Base-by-base conservation (phyloP, 1,139 yeast species). In the Candida frijolesensis region DNA sequence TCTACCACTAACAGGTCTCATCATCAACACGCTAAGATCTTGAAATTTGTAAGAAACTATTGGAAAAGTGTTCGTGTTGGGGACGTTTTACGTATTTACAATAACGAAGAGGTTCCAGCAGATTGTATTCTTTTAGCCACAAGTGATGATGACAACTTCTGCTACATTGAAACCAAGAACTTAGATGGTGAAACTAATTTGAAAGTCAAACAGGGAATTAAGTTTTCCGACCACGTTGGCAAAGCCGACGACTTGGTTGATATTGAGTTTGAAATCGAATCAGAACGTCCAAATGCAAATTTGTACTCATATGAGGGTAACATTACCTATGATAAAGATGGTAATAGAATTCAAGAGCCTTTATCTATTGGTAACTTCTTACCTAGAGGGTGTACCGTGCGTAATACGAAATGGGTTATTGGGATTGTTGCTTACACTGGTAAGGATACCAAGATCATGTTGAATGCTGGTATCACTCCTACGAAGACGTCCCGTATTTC, bases 161-260 rank as follows among this genome's bases (percentile, higher is more conserved):
- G 98, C 70, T 92, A 86, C 62, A 85, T 92, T 41, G 98, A 94
- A 68, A 94, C 99, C 1, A 92, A 91, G 63, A 94, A 94, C 66
- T 78, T 94, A 60, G 98, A 94, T 69, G 99, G 99, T 66, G 99
- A 94, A 70, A 90, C 98, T 4, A 94, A 94, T 65, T 78, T 94
- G 65, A 94, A 94, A 67, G 83, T 84, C 46, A 87, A 90, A 54
- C 85, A 83, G 56, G 85, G 96, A 12, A 71, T 94, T 50, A 81
- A 83, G 52, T 83, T 89, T 60, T 91, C 96, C 25, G 80, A 83
- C 37, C 66, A 72, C 11, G 62, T 69, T 22, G 69, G 74, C 47
- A 91, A 82, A 59, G 77, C 95, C 0, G 72, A 77, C 30, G 97
- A 92, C 63, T 78, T 92, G 54, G 86, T 87, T 47, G 80, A 84